Base-by-base conservation (phyloP, 331 rosid species). In the Phaseolus coccineus region DNA sequence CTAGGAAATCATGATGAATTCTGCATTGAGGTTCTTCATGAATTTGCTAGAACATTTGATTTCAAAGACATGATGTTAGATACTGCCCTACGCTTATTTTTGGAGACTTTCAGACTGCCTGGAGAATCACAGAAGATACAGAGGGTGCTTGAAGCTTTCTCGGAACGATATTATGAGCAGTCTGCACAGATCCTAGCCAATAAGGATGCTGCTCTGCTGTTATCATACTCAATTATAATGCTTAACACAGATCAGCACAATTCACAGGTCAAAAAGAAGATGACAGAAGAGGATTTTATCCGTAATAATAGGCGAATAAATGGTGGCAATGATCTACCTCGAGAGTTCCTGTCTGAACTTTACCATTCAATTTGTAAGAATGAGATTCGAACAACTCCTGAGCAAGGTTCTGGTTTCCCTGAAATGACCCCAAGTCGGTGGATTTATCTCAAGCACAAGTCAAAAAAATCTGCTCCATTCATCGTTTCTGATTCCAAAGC, bases 51-150 rank as follows among this genome's bases (percentile, higher is more conserved):
- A 80, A 93, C 99, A 57, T 96, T 96, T 87, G 98, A 96, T 90
- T 96, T 96, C 82, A 88, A 90, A 86, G 94, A 90, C 87, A 91
- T 93, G 96, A 86, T 83, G 64, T 87, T 93, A 88, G 98, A 96
- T 77, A 90, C 97, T 58, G 98, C 99, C 40, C 85, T 93, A 69
- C 97, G 97, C 62, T 77, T 96, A 61, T 96, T 96, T 83, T 85
- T 96, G 86, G 99, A 96, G 84, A 91, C 98, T 22, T 96, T 96
- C 80, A 87, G 98, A 53, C 84, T 96, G 48, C 99, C 99, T 25
- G 97, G 99, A 83, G 99, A 96, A 88, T 90, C 98, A 7, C 99
- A 96, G 90, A 96, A 96, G 97, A 96, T 96, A 81, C 98, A 96
- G 59, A 90, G 99, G 90, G 99, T 93, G 84, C 98, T 96, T 58